Evolutionary conservation across 2,329 filamentous ascomycete species (phyloP).

Genomic region (Aspergillus awamori): DNA sequence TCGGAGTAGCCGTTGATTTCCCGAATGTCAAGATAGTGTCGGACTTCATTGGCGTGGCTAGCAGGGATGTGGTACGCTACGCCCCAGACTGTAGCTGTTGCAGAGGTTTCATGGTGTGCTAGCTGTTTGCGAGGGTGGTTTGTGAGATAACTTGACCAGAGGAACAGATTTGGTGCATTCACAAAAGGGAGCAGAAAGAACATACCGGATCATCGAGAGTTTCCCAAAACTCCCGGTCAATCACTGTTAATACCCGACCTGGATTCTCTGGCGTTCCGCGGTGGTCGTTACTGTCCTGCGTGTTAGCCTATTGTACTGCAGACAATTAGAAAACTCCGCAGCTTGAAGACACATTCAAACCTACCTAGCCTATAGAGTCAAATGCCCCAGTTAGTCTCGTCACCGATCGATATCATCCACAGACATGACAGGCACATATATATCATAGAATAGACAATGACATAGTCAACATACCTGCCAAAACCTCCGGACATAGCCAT

Average conservation of each 20-base stretch:
- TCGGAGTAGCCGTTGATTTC: conserved; percentile 98
- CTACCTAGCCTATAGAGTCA: conserved; percentile 35
- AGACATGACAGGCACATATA: not conserved
- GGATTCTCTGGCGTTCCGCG: conserved; percentile 85
- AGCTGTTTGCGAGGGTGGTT: conserved; percentile 27
- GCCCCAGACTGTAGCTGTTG: conserved; percentile 73
- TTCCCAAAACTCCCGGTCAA: conserved; percentile 81
- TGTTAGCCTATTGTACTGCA: conserved; percentile 4
- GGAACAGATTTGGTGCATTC: too few species aligned
- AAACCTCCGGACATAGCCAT: conserved; percentile 90
- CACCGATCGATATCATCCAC: not conserved
- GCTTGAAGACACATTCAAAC: conserved; percentile 2
- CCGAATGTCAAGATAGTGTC: conserved; percentile 88
- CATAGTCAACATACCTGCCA: conserved; percentile 76
- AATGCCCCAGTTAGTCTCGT: not conserved
- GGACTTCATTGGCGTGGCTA: conserved; percentile 75
- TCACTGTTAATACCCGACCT: conserved; percentile 90
- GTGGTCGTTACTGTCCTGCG: conserved; percentile 75
- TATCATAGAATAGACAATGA: not conserved
- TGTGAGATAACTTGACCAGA: not conserved
- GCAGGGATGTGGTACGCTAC: conserved; percentile 83
- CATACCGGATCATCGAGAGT: conserved; percentile 67
- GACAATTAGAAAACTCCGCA: conserved; percentile 12
- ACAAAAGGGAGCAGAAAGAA: not conserved
- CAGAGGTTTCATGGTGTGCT: conserved; percentile 35